Evolutionary conservation across 306 rosid genomes (phyloP), one percentile per base, ranked within the genome.

Genomic region (Alnus glutinosa): DNA sequence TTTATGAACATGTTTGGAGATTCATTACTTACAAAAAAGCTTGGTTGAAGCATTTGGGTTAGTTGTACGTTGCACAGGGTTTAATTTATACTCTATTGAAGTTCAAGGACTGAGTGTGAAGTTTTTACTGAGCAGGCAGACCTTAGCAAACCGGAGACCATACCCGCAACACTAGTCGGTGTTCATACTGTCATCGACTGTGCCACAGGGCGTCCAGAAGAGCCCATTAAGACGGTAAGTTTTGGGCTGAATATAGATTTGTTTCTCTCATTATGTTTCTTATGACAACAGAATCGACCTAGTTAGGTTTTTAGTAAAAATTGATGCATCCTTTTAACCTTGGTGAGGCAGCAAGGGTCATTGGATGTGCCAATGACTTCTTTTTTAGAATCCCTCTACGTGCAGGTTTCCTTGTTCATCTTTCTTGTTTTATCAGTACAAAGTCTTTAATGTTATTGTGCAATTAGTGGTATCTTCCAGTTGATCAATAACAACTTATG

Each of bases 131-230:
- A 77, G 70, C 92, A 91, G 98, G 98, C 94, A 30, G 98, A 95
- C 83, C 92, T 92, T 51, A 91, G 84, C 75, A 92, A 90, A 82
- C 98, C 97, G 4, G 98, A 95, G 74, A 88, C 98, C 5, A 91
- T 95, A 70, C 98, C 98, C 2, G 97, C 98, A 49, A 95, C 98
- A 44, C 81, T 92, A 89, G 98, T 95, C 23, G 98, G 98, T 49
- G 76, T 95, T 42, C 98, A 92, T 23, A 91, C 98, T 9, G 74
- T 95, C 46, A 95, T 95, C 48, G 98, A 95, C 75, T 95, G 99
- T 59, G 99, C 99, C 73, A 93, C 98, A 0, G 99, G 98, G 1
- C 96, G 99, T 44, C 99, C 99, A 1, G 98, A 95, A 66, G 99
- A 93, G 78, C 99, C 99, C 70, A 93, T 95, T 55, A 92, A 88